These are phyloP conservation scores for Batkoa obscura DNA, from an alignment of 371 early-diverging fungal species.

Conservation along the genomic window DNA sequence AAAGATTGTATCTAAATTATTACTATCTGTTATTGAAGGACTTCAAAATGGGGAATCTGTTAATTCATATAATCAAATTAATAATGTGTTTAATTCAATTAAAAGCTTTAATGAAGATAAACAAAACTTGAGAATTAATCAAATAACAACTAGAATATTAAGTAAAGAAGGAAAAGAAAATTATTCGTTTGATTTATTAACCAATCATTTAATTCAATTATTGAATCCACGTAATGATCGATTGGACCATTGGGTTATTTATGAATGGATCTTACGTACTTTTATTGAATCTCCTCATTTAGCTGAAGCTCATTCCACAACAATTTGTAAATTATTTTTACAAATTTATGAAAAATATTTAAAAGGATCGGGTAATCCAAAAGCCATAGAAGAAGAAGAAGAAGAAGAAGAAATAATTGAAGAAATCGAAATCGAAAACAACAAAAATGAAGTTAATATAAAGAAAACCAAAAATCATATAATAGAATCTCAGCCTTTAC, in stretches of 20 bases:
- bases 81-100: slow-evolving; percentile 13
- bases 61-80: slow-evolving; percentile 30
- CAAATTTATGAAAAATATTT: slow-evolving; percentile 31
- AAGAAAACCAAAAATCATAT: too few species aligned
- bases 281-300: slow-evolving; percentile 40
- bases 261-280: slow-evolving; percentile 38
- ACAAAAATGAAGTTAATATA: too few species aligned
- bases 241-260: slow-evolving; percentile 59
- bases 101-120: slow-evolving; percentile 6
- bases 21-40: slow-evolving; percentile 30
- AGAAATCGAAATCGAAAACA: too few species aligned
- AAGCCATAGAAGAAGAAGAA: slow-evolving; percentile 13
- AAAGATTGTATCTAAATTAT: slow-evolving; percentile 35
- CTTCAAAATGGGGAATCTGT: slow-evolving; percentile 28
- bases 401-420: slow-evolving; percentile 10
- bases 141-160: slow-evolving; percentile 5
- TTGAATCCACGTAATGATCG: slow-evolving; percentile 24
- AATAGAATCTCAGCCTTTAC: slow-evolving; percentile 11
- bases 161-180: slow-evolving; percentile 12
- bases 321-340: slow-evolving; percentile 57
- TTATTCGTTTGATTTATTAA: neutral
- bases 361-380: slow-evolving; percentile 20
- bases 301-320: slow-evolving; percentile 46
- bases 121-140: neutral
- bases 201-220: slow-evolving; percentile 9